Evolutionary conservation across 805 yeast genomes (phyloP).

Genomic region (Saturnispora sekii): DNA sequence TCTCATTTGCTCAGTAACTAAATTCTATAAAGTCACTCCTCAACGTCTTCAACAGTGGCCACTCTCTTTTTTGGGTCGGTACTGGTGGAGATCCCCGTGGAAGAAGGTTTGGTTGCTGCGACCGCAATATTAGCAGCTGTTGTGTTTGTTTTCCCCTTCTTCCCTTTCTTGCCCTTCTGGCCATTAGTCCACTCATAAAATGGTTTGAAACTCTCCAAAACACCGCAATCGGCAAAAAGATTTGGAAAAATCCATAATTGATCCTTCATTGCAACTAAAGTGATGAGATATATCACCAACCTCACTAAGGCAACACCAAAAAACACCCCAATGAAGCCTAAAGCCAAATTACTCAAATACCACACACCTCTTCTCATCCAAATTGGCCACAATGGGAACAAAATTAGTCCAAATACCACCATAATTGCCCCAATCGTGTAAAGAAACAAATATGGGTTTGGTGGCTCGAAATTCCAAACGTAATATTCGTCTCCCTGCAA

Average conservation of each 20-base stretch:
- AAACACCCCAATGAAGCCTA: constrained; percentile 66
- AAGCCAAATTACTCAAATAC: constrained; percentile 70
- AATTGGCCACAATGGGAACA: constrained; percentile 93
- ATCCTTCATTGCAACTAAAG: constrained; percentile 47
- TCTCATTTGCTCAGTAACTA: too few relatives aligned
- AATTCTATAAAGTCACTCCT: constrained; percentile 4
- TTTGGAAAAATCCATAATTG: constrained; percentile 98
- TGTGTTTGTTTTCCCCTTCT: constrained; percentile 2
- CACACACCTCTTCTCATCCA: constrained; percentile 86
- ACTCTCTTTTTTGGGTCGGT: constrained; percentile 15
- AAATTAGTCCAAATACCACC: constrained; percentile 50
- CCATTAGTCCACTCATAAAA: constrained; percentile 65
- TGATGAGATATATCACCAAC: constrained; percentile 53
- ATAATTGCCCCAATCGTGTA: constrained; percentile 59
- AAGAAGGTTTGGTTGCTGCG: neutral
- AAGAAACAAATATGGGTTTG: constrained; percentile 52
- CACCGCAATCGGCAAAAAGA: constrained; percentile 90
- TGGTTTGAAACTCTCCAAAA: constrained; percentile 85
- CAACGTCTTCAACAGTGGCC: constrained; percentile 22
- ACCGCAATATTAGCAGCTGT: neutral
- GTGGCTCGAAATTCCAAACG: constrained; percentile 73
- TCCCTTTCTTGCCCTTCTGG: constrained; percentile 17
- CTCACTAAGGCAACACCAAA: constrained; percentile 74
- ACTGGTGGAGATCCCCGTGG: constrained; percentile 4
- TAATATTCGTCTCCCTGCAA: constrained; percentile 62